Evolutionary conservation across 2,329 filamentous ascomycete genomes (phyloP).

Genomic region (Aspergillus sp.): DNA sequence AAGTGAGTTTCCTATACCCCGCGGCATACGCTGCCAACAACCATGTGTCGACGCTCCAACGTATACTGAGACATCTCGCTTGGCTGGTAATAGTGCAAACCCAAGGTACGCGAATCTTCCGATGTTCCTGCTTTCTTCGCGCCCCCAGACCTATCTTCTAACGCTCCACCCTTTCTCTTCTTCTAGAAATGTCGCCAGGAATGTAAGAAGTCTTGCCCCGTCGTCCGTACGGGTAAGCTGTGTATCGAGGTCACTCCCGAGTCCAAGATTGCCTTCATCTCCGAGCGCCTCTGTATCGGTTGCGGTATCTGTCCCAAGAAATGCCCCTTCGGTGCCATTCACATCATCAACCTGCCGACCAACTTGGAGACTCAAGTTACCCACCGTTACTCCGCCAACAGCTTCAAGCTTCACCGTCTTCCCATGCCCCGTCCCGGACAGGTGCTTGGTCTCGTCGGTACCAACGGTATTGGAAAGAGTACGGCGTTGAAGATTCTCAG

Average conservation of each 20-base stretch:
- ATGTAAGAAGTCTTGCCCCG: conserved; percentile 98
- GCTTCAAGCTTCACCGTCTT: conserved; percentile 97
- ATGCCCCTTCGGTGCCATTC: conserved; percentile 97
- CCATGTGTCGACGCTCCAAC: conserved; percentile 40
- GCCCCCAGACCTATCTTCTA: conserved; percentile 19
- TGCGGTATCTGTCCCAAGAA: conserved; percentile 99
- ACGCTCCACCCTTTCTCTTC: conserved; percentile 21
- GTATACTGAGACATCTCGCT: conserved; percentile 11
- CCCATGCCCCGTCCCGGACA: conserved; percentile 95
- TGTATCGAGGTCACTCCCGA: conserved; percentile 90
- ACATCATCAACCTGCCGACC: conserved; percentile 99
- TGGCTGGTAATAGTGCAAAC: conserved; percentile 69
- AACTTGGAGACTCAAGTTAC: conserved; percentile 98
- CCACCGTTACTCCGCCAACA: conserved; percentile 98
- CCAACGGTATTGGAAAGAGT: conserved; percentile 99
- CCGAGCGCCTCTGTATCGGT: conserved; percentile 91
- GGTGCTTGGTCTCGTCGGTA: conserved; percentile 93
- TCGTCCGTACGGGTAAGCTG: conserved; percentile 94
- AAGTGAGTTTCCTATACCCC: conserved; percentile 61
- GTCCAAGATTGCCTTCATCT: conserved; percentile 97
- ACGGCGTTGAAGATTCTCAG: conserved; percentile 99
- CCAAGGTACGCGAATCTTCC: conserved; percentile 62
- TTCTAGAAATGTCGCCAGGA: conserved; percentile 93
- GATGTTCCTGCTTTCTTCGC: background rate
- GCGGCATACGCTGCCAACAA: conserved; percentile 43